Base-by-base conservation (phyloP, 192 early-diverging fungal genomes). In the Jimgerdemannia flammicorona region DNA sequence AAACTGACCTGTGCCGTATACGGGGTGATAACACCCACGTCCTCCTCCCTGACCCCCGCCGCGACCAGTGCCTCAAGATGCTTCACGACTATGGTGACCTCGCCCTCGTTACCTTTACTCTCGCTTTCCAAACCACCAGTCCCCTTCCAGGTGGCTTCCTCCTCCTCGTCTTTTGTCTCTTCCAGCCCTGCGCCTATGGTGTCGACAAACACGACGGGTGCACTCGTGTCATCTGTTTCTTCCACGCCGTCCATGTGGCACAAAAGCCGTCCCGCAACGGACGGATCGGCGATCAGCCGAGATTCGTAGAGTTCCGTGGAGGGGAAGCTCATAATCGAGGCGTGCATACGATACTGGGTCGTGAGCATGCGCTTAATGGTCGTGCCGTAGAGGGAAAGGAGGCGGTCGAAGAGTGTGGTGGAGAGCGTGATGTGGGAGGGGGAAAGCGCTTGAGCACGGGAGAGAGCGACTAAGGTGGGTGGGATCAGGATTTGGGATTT, bases 301-400 rank as follows among this genome's bases (percentile, higher is more conserved):
- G 84, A 83, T 17, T 91, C 87, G 80, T 98, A 98, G 40, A 98
- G 81, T 59, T 81, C 80, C 9, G 84, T 72, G 10, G 89, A 85
- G 8, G 95, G 91, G 43, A 94, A 95, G 4, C 83, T 72, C 91
- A 93, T 94, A 63, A 98, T 96, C 42, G 79, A 72, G 49, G 89
- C 79, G 79, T 98, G 86, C 95, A 96, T 97, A 40, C 96, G 90
- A 74, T 98, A 98, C 80, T 98, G 96, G 2, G 90, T 90, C 3
- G 86, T 84, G 9, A 98, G 81, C 84, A 97, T 87, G 40, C 84
- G 70, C 73, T 92, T 92, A 69, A 93, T 83, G 3, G 71, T 63
- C 1, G 76, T 75, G 17, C 92, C 91, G 72, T 91, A 86, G 69
- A 82, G 80, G 3, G 73, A 75, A 44, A 93, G 79, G 44, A 97